Conservation (phyloP, 2,329 filamentous ascomycete genomes). For the Whalleya microplaca region DNA sequence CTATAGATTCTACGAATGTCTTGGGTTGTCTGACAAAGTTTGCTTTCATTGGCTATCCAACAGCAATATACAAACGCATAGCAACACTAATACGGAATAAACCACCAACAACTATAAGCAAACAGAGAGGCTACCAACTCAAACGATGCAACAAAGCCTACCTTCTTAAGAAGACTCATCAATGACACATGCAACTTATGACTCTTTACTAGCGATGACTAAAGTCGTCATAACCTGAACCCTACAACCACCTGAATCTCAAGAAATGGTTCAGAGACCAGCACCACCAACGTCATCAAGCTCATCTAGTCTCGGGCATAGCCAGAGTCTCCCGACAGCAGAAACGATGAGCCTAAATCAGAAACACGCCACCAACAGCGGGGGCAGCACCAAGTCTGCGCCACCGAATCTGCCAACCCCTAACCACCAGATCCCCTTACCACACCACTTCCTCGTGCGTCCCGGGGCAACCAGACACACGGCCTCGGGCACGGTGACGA, state of each 20-base stretch:
- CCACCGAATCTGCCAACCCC: background rate
- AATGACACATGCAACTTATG: background rate
- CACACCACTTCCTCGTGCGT: slow-evolving; percentile 50
- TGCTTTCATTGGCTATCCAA: slow-evolving; percentile 2
- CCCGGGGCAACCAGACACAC: slow-evolving; percentile 38
- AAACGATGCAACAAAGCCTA: slow-evolving; percentile 5
- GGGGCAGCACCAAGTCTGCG: background rate
- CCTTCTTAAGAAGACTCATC: background rate
- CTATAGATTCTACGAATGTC: slow-evolving; percentile 1
- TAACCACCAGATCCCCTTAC: slow-evolving; percentile 18
- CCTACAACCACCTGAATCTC: background rate
- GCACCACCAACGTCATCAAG: background rate
- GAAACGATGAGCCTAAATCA: background rate
- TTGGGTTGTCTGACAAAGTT: slow-evolving; percentile 7
- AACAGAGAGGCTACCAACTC: slow-evolving; percentile 9
- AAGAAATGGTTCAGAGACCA: background rate
- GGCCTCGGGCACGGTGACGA: slow-evolving; percentile 29
- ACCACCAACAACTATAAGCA: slow-evolving; percentile 2
- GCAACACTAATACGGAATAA: background rate
- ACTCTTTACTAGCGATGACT: background rate
- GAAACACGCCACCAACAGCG: background rate
- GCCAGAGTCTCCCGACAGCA: background rate
- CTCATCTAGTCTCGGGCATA: slow-evolving; percentile 1
- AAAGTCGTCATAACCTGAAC: background rate
- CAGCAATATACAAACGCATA: slow-evolving; percentile 13